Evolutionary conservation across 495 filamentous ascomycete genomes (phyloP).

Genomic region (Tuber aestivum): DNA sequence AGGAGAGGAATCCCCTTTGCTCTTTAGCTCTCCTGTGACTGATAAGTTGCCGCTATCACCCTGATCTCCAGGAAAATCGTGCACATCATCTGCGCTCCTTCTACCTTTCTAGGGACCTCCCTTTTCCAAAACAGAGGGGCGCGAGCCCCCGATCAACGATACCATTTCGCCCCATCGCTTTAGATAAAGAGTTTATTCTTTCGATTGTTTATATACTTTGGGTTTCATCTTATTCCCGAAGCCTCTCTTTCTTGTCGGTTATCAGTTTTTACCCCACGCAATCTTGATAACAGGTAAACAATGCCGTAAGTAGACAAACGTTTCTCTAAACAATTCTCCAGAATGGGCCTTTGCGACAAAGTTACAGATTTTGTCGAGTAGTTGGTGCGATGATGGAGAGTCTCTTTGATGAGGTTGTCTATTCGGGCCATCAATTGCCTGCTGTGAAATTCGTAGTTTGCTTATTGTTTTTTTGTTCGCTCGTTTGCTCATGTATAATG

Average conservation of each 20-base stretch:
- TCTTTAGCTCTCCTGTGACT: constrained; percentile 13
- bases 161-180: neutral
- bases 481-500: constrained; percentile 1
- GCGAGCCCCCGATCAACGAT: constrained; percentile 20
- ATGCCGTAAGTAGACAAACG: constrained; percentile 41
- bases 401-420: neutral
- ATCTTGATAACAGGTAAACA: constrained; percentile 31
- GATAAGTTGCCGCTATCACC: constrained; percentile 18
- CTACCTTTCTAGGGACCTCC: constrained; percentile 6
- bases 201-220: neutral
- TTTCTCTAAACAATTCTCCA: constrained; percentile 3
- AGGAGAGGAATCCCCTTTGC: constrained; percentile 9
- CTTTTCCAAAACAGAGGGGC: constrained; percentile 29
- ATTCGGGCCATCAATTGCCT: neutral
- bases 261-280: constrained; percentile 20
- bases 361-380: neutral
- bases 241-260: constrained; percentile 6
- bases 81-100: constrained; percentile 5
- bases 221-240: neutral
- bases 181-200: neutral
- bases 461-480: neutral
- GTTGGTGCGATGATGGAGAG: constrained; percentile 1
- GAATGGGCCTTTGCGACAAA: neutral
- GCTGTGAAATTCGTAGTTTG: neutral
- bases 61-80: constrained; percentile 3